Conservation (phyloP, 805 yeast genomes). For the Yarrowia sp. region DNA sequence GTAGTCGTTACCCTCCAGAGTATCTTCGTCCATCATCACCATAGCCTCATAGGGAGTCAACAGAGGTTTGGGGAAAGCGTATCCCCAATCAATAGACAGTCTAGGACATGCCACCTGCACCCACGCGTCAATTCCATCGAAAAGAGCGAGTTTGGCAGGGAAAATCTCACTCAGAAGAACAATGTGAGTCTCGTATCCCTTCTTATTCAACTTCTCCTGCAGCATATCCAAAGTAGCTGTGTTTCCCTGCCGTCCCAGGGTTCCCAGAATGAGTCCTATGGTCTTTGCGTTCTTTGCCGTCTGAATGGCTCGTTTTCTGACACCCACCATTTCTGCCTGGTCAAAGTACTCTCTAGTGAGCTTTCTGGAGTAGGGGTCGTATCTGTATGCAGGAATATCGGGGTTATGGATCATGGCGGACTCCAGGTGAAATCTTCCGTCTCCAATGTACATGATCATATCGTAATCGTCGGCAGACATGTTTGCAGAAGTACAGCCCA, state of each 20-base stretch:
- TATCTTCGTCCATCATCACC: conserved; percentile 81
- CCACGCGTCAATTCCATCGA: conserved; percentile 92
- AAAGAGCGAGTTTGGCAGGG: conserved; percentile 89
- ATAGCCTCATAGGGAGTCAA: conserved; percentile 96
- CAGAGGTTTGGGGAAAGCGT: conserved; percentile 90
- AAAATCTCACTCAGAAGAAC: conserved; percentile 91
- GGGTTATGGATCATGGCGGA: conserved; percentile 98
- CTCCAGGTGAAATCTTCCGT: conserved; percentile 94
- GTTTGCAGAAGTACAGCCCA: conserved; percentile 94
- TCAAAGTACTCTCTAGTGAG: conserved; percentile 90
- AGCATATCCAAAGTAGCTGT: conserved; percentile 73
- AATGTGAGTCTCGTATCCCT: conserved; percentile 75
- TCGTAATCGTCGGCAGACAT: conserved; percentile 59
- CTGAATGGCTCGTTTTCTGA: conserved; percentile 75
- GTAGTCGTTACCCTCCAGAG: conserved; percentile 66
- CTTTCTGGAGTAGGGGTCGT: conserved; percentile 92
- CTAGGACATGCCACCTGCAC: conserved; percentile 98
- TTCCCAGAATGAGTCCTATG: conserved; percentile 88
- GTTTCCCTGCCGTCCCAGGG: conserved; percentile 94
- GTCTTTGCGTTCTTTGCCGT: conserved; percentile 66
- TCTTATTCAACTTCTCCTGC: conserved; percentile 59
- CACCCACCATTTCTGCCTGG: conserved; percentile 77
- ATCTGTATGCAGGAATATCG: conserved; percentile 85
- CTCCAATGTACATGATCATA: conserved; percentile 92
- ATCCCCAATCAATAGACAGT: conserved; percentile 97